Evolutionary conservation across 2,329 filamentous ascomycete genomes (phyloP), one percentile per base, ranked within the genome.

Genomic region (Alternaria consortialis): DNA sequence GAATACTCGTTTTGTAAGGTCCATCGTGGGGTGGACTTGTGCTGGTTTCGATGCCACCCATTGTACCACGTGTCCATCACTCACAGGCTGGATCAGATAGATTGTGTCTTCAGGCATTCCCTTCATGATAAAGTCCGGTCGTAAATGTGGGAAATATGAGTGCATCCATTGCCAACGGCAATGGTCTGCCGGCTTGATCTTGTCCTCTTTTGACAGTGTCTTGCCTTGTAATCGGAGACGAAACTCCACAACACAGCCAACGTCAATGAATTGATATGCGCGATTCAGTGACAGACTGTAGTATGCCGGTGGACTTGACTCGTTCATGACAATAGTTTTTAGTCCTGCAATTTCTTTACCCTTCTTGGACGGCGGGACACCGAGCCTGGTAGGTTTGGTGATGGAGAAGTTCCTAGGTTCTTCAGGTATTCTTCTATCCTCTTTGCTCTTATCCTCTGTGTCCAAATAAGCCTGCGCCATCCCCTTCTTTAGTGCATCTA

Each of bases 61-160:
- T n/a, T 72, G 66, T 4, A 75, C 46, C 13, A 53, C n/a, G 7
- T 56, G 55, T 1, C 73, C 72, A 25, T 76, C 66, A 13, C 53
- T 62, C 3, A 74, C 64, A 2, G 74, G 75, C 0, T 68, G 11
- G 42, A 77, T 51, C 7, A 66, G 5, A 20, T 58, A 73, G 2
- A 15, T 20, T 0, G 73, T 67, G 11, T 64, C 66, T 37, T 65
- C 34, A 0, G 74, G 75, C 75, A 77, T 76, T 20, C 53, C 59
- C 47, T 70, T 73, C 31, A 71, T 29, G 8, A 77, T 73, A 27
- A 76, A 70, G 53, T 77, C 74, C 1, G 74, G 73, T 23, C 72
- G 67, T 29, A 77, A 29, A 40, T 77, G 74, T 2, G 75, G 73
- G 31, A 72, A 77, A 43, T 71, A 66, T 9, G 59, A 20, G 31